Evolutionary conservation across 441 rosid genomes (phyloP).

Genomic region (Bruguiera hainesii): DNA sequence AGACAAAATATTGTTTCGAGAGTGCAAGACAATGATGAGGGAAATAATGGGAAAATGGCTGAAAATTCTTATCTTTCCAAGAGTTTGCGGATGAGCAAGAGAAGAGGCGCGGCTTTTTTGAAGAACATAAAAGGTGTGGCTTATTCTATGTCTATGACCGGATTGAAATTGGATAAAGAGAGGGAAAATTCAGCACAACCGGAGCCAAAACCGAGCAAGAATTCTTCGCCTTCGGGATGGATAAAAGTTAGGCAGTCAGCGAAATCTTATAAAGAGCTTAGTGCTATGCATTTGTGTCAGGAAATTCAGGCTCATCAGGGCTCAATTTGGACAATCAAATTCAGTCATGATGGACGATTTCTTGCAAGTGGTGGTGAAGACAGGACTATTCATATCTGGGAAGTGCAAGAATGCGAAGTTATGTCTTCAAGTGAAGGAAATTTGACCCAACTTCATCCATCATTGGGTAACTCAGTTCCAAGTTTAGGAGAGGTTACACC

Average conservation of each 20-base stretch:
- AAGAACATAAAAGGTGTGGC: constrained; percentile 84
- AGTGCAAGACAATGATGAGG: constrained; percentile 18
- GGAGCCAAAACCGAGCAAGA: constrained; percentile 32
- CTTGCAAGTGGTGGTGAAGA: constrained; percentile 95
- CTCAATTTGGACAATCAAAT: constrained; percentile 82
- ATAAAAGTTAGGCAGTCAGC: constrained; percentile 77
- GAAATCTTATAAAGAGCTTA: constrained; percentile 73
- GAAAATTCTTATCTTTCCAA: constrained; percentile 52
- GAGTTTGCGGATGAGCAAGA: constrained; percentile 78
- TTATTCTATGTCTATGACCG: constrained; percentile 51
- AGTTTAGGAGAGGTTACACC: constrained; percentile 33
- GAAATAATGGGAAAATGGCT: constrained; percentile 35
- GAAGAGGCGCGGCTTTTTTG: constrained; percentile 72
- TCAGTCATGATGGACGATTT: constrained; percentile 56
- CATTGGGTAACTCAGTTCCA: constrained; percentile 28
- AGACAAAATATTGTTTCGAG: constrained; percentile 52
- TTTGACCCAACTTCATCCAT: constrained; percentile 56
- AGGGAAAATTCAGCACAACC: constrained; percentile 22
- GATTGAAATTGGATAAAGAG: constrained; percentile 40
- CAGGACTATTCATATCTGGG: constrained; percentile 72
- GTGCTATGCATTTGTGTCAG: constrained; percentile 88
- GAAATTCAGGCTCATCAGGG: constrained; percentile 94
- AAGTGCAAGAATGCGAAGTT: constrained; percentile 86
- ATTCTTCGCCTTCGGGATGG: constrained; percentile 58
- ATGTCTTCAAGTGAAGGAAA: constrained; percentile 65